phyloP scores from a whole-genome alignment of 768 basidiomycete species.

The Pisolithus sp. region DNA sequence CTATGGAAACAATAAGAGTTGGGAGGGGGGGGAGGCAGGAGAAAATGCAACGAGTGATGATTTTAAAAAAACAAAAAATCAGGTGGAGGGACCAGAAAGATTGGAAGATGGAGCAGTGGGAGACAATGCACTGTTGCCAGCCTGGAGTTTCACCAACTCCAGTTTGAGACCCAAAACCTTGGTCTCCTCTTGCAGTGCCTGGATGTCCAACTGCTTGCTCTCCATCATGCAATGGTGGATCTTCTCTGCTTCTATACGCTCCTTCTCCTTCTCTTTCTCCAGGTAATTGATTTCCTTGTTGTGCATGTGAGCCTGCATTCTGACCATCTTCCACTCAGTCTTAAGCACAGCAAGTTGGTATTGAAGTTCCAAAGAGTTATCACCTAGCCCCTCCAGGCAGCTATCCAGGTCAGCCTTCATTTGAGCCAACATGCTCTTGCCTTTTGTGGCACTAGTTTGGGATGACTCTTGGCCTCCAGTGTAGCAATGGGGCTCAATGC shows the following conservation, averaged over 20 bases:
- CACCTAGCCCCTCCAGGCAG: not conserved
- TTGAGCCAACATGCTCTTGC: not conserved
- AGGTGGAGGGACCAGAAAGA: too few species aligned
- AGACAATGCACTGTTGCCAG: not conserved
- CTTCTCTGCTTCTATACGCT: not conserved
- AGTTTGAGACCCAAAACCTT: too few species aligned
- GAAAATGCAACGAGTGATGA: too few species aligned
- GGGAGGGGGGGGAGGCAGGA: too few species aligned
- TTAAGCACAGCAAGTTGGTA: not conserved
- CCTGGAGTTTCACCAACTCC: too few species aligned
- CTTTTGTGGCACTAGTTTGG: not conserved
- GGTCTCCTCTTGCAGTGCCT: not conserved
- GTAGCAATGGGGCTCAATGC: not conserved
- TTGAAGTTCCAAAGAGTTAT: not conserved
- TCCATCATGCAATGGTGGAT: not conserved
- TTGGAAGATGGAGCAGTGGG: too few species aligned
- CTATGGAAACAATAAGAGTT: too few species aligned
- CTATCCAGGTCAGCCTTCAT: not conserved
- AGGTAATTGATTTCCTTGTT: not conserved
- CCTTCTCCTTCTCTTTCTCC: not conserved
- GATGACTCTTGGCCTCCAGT: not conserved
- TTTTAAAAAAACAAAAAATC: too few species aligned
- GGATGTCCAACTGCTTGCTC: not conserved
- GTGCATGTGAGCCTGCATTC: not conserved
- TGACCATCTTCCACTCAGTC: not conserved